A percentile compares a stretch with the other conserved stretches of the same genome.
phyloP scores from a whole-genome alignment of 805 yeast genomes.

The Candida insectalens region DNA sequence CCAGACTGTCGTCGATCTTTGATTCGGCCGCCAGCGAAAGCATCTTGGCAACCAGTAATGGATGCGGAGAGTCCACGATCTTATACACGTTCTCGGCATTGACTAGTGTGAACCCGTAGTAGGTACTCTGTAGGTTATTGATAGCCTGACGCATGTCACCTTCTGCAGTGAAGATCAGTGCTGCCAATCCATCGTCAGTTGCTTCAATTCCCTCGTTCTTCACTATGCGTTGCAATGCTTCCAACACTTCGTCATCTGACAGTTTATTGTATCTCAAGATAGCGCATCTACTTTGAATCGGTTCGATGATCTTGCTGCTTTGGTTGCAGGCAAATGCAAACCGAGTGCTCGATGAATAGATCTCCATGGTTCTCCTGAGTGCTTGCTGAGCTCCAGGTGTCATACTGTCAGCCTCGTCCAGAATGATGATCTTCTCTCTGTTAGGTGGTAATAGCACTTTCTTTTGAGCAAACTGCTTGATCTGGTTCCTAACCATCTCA shows the following conservation, averaged over 20 bases:
- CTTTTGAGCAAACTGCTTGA: conserved; percentile 93
- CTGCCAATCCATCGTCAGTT: conserved; percentile 86
- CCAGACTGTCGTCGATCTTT: conserved; percentile 54
- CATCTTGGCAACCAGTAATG: conserved; percentile 69
- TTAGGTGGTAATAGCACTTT: conserved; percentile 83
- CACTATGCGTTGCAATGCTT: conserved; percentile 62
- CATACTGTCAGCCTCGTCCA: conserved; percentile 98
- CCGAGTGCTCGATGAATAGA: conserved; percentile 89
- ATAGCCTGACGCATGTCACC: conserved; percentile 99
- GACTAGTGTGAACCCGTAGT: conserved; percentile 89
- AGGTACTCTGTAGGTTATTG: conserved; percentile 88
- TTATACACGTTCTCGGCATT: conserved; percentile 87
- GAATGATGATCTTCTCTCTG: conserved; percentile 81
- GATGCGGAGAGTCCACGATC: conserved; percentile 95
- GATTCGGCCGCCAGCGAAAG: conserved; percentile 27
- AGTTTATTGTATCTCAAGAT: conserved; percentile 76
- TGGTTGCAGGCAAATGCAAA: conserved; percentile 99
- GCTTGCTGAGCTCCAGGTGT: conserved; percentile 96
- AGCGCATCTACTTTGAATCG: conserved; percentile 93
- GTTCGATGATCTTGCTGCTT: conserved; percentile 90
- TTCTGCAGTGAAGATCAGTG: conserved; percentile 89
- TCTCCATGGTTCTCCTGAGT: conserved; percentile 88
- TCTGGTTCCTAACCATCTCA: conserved; percentile 88
- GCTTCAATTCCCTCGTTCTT: conserved; percentile 63
- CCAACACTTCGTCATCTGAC: conserved; percentile 75